Conservation (phyloP, 2,329 filamentous ascomycete species). For the Chalaropsis ovoidea region DNA sequence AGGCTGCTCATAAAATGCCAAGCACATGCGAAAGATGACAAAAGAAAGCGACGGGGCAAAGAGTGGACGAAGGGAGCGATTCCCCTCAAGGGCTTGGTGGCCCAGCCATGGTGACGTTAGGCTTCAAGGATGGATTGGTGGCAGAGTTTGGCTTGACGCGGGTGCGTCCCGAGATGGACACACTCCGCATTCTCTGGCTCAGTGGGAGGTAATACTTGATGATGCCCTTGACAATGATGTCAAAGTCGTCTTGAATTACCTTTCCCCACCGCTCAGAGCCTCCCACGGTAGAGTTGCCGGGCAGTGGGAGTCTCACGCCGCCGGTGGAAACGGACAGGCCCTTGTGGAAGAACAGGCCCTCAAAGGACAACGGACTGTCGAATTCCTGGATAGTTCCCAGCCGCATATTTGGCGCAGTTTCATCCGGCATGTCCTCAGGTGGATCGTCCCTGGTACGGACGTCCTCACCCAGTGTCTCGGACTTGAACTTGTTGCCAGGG, state of each 20-base stretch:
- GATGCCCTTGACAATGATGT: constrained; percentile 82
- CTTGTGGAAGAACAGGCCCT: constrained; percentile 76
- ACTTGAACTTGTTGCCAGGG: constrained; percentile 6
- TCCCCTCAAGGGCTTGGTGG: neutral
- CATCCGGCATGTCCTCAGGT: constrained; percentile 50
- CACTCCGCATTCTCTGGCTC: constrained; percentile 49
- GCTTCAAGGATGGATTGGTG: constrained; percentile 39
- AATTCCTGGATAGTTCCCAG: constrained; percentile 82
- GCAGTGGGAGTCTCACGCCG: constrained; percentile 69
- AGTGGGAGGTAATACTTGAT: constrained; percentile 67
- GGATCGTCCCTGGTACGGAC: constrained; percentile 32
- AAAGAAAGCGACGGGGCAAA: neutral
- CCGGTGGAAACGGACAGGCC: constrained; percentile 63
- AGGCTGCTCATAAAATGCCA: neutral
- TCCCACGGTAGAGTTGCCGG: constrained; percentile 80
- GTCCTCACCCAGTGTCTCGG: constrained; percentile 10
- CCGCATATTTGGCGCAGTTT: constrained; percentile 69
- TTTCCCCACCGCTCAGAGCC: constrained; percentile 82
- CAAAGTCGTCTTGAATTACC: constrained; percentile 83
- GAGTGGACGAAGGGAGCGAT: constrained; percentile 4
- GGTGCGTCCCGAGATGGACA: constrained; percentile 49
- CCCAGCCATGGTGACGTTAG: constrained; percentile 30
- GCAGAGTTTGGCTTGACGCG: constrained; percentile 53
- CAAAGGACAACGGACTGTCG: constrained; percentile 79
- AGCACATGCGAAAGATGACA: neutral